A percentile compares a stretch with the other conserved stretches of the same genome.
Evolutionary conservation across 2,329 filamentous ascomycete species (phyloP).

Genomic region (Hymenoscyphus infarciens): DNA sequence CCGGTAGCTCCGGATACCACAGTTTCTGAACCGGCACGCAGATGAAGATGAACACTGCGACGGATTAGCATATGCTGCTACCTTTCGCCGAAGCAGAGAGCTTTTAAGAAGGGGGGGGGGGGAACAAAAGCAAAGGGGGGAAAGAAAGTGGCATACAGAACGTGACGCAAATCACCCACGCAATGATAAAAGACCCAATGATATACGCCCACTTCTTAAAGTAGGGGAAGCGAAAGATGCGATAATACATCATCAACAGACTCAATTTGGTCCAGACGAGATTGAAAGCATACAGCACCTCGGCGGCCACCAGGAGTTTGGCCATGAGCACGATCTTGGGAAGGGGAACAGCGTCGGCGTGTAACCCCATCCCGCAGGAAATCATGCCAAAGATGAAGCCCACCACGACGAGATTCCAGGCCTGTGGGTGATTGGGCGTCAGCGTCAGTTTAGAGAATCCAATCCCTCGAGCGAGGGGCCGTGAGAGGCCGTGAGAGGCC

Average conservation of each 20-base stretch:
- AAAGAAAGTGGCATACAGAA: slow-evolving; percentile 29
- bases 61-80: too few species aligned
- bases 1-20: slow-evolving; percentile 45
- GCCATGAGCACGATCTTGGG: slow-evolving; percentile 42
- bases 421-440: too few species aligned
- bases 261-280: slow-evolving; percentile 49
- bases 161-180: slow-evolving; percentile 47
- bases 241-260: slow-evolving; percentile 50
- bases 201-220: slow-evolving; percentile 42
- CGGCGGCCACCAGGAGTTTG: slow-evolving; percentile 46
- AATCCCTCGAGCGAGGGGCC: too few species aligned
- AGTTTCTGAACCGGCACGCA: slow-evolving; percentile 48
- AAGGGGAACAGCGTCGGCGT: slow-evolving; percentile 40
- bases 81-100: too few species aligned
- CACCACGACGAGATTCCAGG: slow-evolving; percentile 42
- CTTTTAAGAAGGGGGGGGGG: too few species aligned
- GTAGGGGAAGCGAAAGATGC: slow-evolving; percentile 46
- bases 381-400: slow-evolving; percentile 49
- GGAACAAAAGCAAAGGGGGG: too few species aligned
- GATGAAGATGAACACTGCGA: slow-evolving; percentile 46
- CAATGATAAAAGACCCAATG: slow-evolving; percentile 43
- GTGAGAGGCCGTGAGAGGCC: too few species aligned
- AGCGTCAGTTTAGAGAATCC: too few species aligned
- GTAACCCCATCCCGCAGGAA: slow-evolving; percentile 44
- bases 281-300: slow-evolving; percentile 47